Base-by-base conservation (phyloP, 257 asterid genomes). In the Paulownia fortunei region DNA sequence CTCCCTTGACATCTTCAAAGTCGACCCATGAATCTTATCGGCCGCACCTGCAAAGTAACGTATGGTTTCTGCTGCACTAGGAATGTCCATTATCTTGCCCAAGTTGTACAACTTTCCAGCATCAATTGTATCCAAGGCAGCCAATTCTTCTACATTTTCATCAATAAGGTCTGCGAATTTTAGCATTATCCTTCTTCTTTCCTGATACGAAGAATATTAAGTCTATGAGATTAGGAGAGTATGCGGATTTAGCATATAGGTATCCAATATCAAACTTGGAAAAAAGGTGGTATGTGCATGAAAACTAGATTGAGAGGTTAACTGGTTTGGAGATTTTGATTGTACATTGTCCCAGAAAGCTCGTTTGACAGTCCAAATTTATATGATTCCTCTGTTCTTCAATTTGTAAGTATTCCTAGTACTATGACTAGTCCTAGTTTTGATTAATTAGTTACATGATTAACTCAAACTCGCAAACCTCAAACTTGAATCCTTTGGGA, bases 21-120 rank as follows among this genome's bases (percentile, higher is more conserved):
- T 90, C 39, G 84, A 70, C 0, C 95, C 95, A 10, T 86, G 95
- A 4, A 90, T 80, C 77, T 90, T 90, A 70, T 90, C 95, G 0
- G 95, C 91, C 2, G 91, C 92, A 5, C 95, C 91, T 2, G 92
- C 91, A 34, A 71, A 86, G 81, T 88, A 90, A 12, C 95, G 92
- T 9, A 89, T 16, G 2, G 23, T 52, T 21, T 84, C 90, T 2
- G 90, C 87, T 24, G 81, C 87, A 0, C 5, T 1, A 0, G 87
- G 92, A 15, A 89, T 73, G 6, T 84, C 86, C 18, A 3, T 3
- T 7, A 37, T 23, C 82, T 85, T 85, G 13, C 72, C 79, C n/a
- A 61, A 1, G 49, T 0, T 26, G 73, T 71, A 85, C 23, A 89
- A 60, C 64, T 87, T 89, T 49, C 93, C 93, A 7, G 52, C 93